Evolutionary conservation across 768 basidiomycete species (phyloP), one percentile per base, ranked within the genome.

Genomic region (Cystofilobasidium bisporidii): DNA sequence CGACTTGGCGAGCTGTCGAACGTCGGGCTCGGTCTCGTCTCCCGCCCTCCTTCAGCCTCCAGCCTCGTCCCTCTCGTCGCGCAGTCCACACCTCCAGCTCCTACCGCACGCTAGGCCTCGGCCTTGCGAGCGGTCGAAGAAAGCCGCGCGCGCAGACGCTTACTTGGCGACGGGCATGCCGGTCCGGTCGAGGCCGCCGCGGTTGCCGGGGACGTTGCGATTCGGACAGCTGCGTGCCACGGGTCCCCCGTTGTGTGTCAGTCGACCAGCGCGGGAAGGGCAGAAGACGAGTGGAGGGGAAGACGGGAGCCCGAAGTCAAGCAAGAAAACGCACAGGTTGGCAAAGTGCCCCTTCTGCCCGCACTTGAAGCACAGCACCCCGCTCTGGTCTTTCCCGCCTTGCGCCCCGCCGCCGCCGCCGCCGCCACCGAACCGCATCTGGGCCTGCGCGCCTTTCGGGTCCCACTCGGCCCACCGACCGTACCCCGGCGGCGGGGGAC

Each of bases 161-260:
- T 20, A 56, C 53, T 56, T 56, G 26, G 4, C 6, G 28, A 32
- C 20, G 3, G 53, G 53, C 5, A 56, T 6, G 53, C 53, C 30
- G 28, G 33, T 61, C 33, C 73, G 65, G 60, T 70, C 70, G 57
- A 85, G 78, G 11, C 91, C 91, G 65, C 91, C 91, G 59, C 91
- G 82, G 75, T 89, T 91, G 17, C 91, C 91, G 32, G 91, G 91
- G 28, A 91, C 87, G 75, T 91, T 92, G 65, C 88, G 58, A n/a
- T 59, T 64, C 8, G 68, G 63, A 18, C 59, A 66, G 30, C 55
- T 70, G 67, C n/a, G n/a, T n/a, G n/a, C n/a, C n/a, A n/a, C n/a
- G n/a, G n/a, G n/a, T n/a, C n/a, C n/a, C n/a, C n/a, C n/a, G n/a
- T n/a, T n/a, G n/a, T n/a, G n/a, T n/a, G n/a, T n/a, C 11, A 26